phyloP scores from a whole-genome alignment of 768 basidiomycete genomes.

The Xerocomellus chrysenteron region DNA sequence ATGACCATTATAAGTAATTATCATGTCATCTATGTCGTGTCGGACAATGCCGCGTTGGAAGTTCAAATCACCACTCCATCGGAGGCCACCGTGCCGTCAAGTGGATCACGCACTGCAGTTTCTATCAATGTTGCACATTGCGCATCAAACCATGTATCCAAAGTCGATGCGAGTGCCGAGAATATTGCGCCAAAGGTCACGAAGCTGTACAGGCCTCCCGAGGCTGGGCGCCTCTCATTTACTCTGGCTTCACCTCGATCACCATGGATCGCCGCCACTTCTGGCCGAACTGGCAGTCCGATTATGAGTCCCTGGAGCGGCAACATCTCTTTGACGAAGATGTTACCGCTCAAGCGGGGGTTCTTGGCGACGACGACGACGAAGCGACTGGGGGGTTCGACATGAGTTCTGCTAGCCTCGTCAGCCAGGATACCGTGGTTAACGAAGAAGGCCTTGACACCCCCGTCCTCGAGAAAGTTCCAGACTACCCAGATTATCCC shows the following conservation, averaged over 20 bases:
- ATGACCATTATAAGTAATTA: too few relatives aligned
- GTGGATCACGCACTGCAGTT: too few relatives aligned
- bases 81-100: too few relatives aligned
- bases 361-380: slow-evolving; percentile 23
- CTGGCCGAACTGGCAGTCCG: slow-evolving; percentile 31
- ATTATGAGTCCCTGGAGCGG: slow-evolving; percentile 30
- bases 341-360: slow-evolving; percentile 29
- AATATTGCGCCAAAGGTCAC: slow-evolving; percentile 34
- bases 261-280: slow-evolving; percentile 30
- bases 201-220: slow-evolving; percentile 25
- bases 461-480: not conserved
- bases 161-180: slow-evolving; percentile 29
- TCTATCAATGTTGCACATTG: too few relatives aligned
- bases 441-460: slow-evolving; percentile 17
- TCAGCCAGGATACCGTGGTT: slow-evolving; percentile 20
- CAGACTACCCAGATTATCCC: not conserved
- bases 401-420: slow-evolving; percentile 8
- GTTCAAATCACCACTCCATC: too few relatives aligned
- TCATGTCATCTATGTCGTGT: too few relatives aligned
- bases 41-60: too few relatives aligned
- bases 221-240: slow-evolving; percentile 30
- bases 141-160: not conserved
- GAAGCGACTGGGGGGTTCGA: slow-evolving; percentile 11
- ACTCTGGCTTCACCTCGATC: slow-evolving; percentile 32
- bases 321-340: slow-evolving; percentile 32